phyloP scores from a whole-genome alignment of 2,329 filamentous ascomycete species.

The Nemania serpens region DNA sequence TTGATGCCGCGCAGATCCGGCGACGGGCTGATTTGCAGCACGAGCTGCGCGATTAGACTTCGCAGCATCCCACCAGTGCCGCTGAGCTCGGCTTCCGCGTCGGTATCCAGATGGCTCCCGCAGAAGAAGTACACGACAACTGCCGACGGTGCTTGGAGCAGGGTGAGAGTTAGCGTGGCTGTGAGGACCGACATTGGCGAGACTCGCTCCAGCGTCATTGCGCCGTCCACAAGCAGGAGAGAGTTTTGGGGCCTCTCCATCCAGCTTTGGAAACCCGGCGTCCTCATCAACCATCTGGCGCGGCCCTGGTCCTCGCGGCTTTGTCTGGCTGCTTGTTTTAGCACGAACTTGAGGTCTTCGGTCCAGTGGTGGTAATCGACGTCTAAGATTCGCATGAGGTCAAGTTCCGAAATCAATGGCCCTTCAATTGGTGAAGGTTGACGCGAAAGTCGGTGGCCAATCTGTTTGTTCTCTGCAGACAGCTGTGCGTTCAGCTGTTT shows the following conservation, averaged over 20 bases:
- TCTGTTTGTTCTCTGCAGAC: background rate
- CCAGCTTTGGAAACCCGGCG: conserved; percentile 7
- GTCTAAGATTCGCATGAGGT: conserved; percentile 11
- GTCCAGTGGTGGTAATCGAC: background rate
- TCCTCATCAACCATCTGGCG: conserved; percentile 18
- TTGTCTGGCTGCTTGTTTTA: conserved; percentile 13
- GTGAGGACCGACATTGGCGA: conserved; percentile 19
- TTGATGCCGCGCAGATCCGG: conserved; percentile 4
- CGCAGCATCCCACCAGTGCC: conserved; percentile 9
- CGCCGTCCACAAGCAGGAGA: conserved; percentile 7
- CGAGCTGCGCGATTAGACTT: conserved; percentile 12
- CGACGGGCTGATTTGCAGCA: conserved; percentile 5
- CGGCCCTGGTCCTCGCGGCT: conserved; percentile 1
- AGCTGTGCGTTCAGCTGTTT: conserved; percentile 7
- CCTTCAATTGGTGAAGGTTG: background rate
- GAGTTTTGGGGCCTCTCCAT: background rate
- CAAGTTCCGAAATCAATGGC: background rate
- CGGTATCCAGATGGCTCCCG: conserved; percentile 2
- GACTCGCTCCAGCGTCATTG: conserved; percentile 5
- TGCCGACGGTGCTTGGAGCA: background rate
- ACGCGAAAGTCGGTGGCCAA: conserved; percentile 2
- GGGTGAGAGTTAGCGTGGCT: background rate
- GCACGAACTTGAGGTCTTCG: conserved; percentile 4
- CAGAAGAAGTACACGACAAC: conserved; percentile 18
- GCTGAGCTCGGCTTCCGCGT: background rate